Conservation (phyloP, 345 rosid species). For the Kandelia obovata region DNA sequence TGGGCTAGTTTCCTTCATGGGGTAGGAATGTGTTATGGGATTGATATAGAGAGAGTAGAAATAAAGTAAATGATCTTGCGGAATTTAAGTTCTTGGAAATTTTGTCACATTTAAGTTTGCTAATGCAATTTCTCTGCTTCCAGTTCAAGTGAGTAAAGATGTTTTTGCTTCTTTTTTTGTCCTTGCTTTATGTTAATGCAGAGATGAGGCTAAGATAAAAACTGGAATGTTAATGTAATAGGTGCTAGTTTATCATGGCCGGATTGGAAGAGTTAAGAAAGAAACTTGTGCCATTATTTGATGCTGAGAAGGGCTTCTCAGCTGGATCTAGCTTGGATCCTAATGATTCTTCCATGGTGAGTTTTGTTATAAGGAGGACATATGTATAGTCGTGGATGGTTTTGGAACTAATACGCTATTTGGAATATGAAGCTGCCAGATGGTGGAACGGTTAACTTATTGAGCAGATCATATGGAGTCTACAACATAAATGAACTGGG, state of each 20-base stretch:
- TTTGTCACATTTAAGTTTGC: background rate
- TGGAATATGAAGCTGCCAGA: constrained; percentile 61
- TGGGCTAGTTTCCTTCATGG: too few relatives aligned
- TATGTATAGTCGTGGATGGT: background rate
- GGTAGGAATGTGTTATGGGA: background rate
- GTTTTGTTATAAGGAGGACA: constrained; percentile 9
- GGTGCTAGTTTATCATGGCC: constrained; percentile 49
- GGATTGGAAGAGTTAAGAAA: constrained; percentile 83
- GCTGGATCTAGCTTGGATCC: constrained; percentile 64
- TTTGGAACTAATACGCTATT: background rate
- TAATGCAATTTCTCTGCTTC: background rate
- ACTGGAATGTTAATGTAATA: background rate
- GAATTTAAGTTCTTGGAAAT: background rate
- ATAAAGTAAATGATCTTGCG: too few relatives aligned
- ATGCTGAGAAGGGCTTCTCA: constrained; percentile 87
- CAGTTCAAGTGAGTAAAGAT: background rate
- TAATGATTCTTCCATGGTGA: constrained; percentile 66
- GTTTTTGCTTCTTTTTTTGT: background rate
- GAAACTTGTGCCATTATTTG: constrained; percentile 85
- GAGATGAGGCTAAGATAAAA: background rate
- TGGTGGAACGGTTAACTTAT: constrained; percentile 83
- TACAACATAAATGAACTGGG: constrained; percentile 90
- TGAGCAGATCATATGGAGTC: constrained; percentile 91
- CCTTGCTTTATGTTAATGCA: background rate
- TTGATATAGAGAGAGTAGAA: too few relatives aligned